phyloP scores from a whole-genome alignment of 805 yeast genomes.

The Ogataea zsoltii region DNA sequence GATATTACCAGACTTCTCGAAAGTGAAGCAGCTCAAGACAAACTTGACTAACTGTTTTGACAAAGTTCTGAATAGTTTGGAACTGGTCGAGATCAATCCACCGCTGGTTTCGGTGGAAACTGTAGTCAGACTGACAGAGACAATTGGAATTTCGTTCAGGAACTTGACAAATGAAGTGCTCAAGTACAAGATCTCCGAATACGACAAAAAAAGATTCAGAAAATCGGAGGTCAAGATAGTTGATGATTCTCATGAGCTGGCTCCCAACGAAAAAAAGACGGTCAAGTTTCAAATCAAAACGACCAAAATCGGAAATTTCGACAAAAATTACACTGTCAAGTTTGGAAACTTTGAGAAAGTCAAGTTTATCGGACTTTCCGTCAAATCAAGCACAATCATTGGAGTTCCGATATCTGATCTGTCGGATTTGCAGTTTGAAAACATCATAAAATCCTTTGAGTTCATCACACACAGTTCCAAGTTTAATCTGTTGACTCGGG shows the following conservation, averaged over 20 bases:
- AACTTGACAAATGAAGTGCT: conserved; percentile 40
- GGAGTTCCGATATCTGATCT: conserved; percentile 41
- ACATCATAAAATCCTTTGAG: conserved; percentile 23
- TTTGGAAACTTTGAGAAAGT: conserved; percentile 14
- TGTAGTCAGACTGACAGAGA: conserved; percentile 38
- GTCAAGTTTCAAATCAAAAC: conserved; percentile 16
- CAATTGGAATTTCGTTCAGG: conserved; percentile 29
- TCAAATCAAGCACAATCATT: conserved; percentile 29
- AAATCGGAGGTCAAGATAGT: conserved; percentile 19
- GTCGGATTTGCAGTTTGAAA: conserved; percentile 23
- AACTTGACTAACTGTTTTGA: conserved; percentile 36
- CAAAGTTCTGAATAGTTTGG: conserved; percentile 24
- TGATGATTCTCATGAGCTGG: conserved; percentile 23
- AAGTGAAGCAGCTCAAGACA: conserved; percentile 37
- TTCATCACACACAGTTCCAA: conserved; percentile 19
- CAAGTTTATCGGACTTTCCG: conserved; percentile 23
- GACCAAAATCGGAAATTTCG: conserved; percentile 13
- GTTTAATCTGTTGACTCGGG: conserved; percentile 6
- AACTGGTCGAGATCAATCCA: conserved; percentile 46
- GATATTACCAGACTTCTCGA: conserved; percentile 38
- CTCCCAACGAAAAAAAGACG: conserved; percentile 34
- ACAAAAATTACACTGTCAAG: conserved; percentile 18
- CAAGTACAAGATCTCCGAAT: conserved; percentile 39
- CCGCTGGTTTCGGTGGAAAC: conserved; percentile 41
- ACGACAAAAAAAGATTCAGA: conserved; percentile 26